Base-by-base conservation (phyloP, 2,329 filamentous ascomycete genomes). In the Nemania sp. region DNA sequence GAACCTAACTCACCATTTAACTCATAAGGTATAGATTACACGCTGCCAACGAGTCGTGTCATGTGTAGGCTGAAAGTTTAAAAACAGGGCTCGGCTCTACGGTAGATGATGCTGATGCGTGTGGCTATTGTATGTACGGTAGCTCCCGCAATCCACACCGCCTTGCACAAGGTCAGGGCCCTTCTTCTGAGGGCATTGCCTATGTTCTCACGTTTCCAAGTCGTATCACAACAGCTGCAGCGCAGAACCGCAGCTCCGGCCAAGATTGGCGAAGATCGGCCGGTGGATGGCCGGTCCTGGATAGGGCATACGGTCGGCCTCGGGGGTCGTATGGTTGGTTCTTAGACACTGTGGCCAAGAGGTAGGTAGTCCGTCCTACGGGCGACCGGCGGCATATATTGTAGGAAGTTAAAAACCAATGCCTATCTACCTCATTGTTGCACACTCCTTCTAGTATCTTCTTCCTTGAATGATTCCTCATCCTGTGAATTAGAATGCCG, bases 371-470 rank as follows among this genome's bases (percentile, higher is more conserved):
- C 25, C 7, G 25, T 29, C 25, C 25, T 3, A 29, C 7, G 7
- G 25, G 25, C 25, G 3, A 7, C 25, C 25, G 7, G 25, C 25
- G 45, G 48, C 43, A 10, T 39, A 54, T 40, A 46, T n/a, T 9
- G 54, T 46, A 54, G 54, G 49, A 39, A 18, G 49, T 49, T 43
- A 34, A 45, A 57, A 50, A 17, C 42, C 20, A 18, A 45, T 20
- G 21, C 13, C 13, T 47, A 29, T 29, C 21, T 29, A 29, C 37
- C 21, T 29, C 18, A 34, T 34, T 42, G 39, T 47, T 17, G n/a
- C 13, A 43, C 49, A 18, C 37, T 34, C 52, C 50, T 51, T 62
- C 46, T 34, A 20, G 40, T 39, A 47, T 58, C 51, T 42, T 35
- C 45, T 42, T 39, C 48, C 42, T 34, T 18, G 20, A 45, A n/a